Evolutionary conservation across 495 filamentous ascomycete genomes (phyloP), one percentile per base, ranked within the genome.

Genomic region (Trichoderma parareesei): DNA sequence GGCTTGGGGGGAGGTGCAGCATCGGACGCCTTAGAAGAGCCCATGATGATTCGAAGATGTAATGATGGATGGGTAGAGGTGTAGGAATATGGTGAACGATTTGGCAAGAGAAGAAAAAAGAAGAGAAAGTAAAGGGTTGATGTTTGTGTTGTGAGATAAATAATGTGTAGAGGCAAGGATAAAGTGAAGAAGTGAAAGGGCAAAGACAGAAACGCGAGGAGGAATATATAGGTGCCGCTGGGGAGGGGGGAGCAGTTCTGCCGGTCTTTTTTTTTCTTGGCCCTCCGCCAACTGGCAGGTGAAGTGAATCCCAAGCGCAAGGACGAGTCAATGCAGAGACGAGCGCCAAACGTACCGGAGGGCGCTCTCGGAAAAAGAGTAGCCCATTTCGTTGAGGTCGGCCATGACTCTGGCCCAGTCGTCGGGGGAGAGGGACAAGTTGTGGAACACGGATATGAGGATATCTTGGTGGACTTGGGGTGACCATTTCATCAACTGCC

Each of bases 381-480:
- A 67, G 44, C 69, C 69, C 65, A 62, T 69, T 6, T 43, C 43
- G 5, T 46, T 60, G 14, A 71, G 65, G 4, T 38, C 33, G 2
- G 55, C 37, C 38, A 67, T 65, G 14, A 71, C 44, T 14, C 41
- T 62, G 1, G 35, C 5, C 60, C 55, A 66, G 8, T 66, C 42
- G 4, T 41, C 48, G 1, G 57, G 35, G 7, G 40, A 14, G n/a
- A 64, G 61, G 20, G 64, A 55, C 16, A 65, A 7, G 3, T 53
- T 27, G n/a, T 55, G 38, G 18, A 43, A 62, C 16, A 67, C 60
- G 27, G 64, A 60, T 10, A 69, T 33, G 38, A 71, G 62, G 48
- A 71, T 67, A 38, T 69, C 69, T 44, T 69, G 64, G 38, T 71
- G 69, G 48, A 65, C 64, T n/a, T 66, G 59, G 1, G 35, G 18